Base-by-base conservation (phyloP, 192 early-diverging fungal species). In the Mortierella claussenii region DNA sequence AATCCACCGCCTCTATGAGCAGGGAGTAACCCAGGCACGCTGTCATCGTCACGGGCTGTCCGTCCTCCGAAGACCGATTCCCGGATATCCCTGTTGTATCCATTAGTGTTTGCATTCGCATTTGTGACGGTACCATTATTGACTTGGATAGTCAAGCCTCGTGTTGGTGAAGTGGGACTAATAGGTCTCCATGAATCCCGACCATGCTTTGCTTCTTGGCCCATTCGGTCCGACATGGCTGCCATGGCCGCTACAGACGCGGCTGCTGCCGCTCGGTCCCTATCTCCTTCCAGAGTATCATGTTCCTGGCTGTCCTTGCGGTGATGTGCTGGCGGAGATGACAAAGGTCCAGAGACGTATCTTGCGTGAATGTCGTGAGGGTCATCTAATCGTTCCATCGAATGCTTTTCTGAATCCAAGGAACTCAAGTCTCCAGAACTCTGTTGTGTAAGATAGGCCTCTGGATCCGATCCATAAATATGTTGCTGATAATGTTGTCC, bases 51-150 rank as follows among this genome's bases (percentile, higher is more conserved):
- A 21, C 64, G 44, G 0, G 57, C 21, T 23, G 70, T 75, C 15
- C 70, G 62, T 55, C 70, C 70, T 36, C 73, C 73, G 67, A 76
- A 76, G 18, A 76, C 73, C 12, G 73, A 76, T 26, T 76, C 73
- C 0, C 73, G 73, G 9, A 76, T 66, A n/a, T n/a, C n/a, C n/a
- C n/a, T n/a, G n/a, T n/a, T n/a, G n/a, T n/a, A n/a, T n/a, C n/a
- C n/a, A 32, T 60, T 65, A 18, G 28, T 62, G 30, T 52, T 60
- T 17, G 34, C 49, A 7, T 44, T 47, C 15, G 20, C 21, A 24
- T 40, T 55, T 24, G 20, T 44, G 7, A 27, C n/a, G 21, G 40
- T 31, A 23, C 42, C 44, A 23, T 45, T 57, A 20, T 62, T 55
- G 24, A 23, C 40, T 23, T 65, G 62, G 33, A 47, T 65, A 0